Percentiles rank a stretch among this genome's conserved stretches.
phyloP scores from a whole-genome alignment of 2,329 filamentous ascomycete genomes.

The Colletotrichum sublineola region DNA sequence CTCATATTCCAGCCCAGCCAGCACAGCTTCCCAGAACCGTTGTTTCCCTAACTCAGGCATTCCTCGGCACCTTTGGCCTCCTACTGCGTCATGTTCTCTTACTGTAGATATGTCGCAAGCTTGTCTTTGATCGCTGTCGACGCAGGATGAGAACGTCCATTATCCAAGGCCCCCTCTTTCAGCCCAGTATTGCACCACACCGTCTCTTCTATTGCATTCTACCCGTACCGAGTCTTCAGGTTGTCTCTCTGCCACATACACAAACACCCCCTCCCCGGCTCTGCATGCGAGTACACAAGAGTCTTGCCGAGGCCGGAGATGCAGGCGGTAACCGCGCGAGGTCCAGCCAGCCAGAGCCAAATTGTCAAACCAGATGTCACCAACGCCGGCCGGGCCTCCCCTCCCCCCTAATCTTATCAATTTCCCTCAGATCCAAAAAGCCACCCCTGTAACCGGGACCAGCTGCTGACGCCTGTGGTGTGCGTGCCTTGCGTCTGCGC shows the following conservation, averaged over 20 bases:
- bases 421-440: constrained; percentile 20
- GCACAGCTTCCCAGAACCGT: not conserved
- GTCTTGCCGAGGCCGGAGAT: constrained; percentile 37
- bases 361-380: constrained; percentile 25
- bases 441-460: constrained; percentile 30
- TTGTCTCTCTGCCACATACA: constrained; percentile 6
- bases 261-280: constrained; percentile 23
- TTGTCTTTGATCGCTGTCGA: constrained; percentile 3
- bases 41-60: constrained; percentile 17
- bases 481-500: constrained; percentile 20
- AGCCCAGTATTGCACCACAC: constrained; percentile 12
- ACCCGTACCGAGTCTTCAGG: constrained; percentile 27
- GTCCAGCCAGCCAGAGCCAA: constrained; percentile 15
- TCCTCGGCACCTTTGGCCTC: not conserved
- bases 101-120: constrained; percentile 9
- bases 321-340: constrained; percentile 40
- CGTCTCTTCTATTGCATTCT: constrained; percentile 32
- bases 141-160: constrained; percentile 27
- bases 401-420: constrained; percentile 17
- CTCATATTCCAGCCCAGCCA: constrained; percentile 15
- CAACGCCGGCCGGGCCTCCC: constrained; percentile 6
- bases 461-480: constrained; percentile 38
- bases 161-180: constrained; percentile 36
- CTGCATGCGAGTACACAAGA: constrained; percentile 35
- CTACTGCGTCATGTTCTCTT: not conserved